Evolutionary conservation across 2,329 filamentous ascomycete species (phyloP), one percentile per base, ranked within the genome.

Genomic region (Magnaporthiopsis rhizophila): DNA sequence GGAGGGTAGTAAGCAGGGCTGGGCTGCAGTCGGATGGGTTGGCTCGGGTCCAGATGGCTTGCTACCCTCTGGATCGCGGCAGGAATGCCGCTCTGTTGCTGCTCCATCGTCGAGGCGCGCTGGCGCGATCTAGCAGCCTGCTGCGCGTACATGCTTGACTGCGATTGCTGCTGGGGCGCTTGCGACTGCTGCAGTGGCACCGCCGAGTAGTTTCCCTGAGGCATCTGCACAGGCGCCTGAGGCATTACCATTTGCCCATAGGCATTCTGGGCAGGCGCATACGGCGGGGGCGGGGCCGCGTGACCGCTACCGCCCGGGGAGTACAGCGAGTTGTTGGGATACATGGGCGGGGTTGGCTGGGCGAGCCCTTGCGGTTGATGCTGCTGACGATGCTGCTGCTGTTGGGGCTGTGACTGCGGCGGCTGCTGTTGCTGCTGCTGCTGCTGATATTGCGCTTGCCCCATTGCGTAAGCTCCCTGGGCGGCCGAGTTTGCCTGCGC

Each of bases 1-100:
- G 95, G 95, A 13, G 95, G 95, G 71, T 98, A 99, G 76, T 99
- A 99, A 1, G 95, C 95, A 6, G 95, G 95, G 70, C 92, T 97
- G 2, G 95, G 95, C 74, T 99, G 95, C 65, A 98, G 78, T 62
- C 95, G 86, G 71, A 99, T 98, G 0, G 95, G 95, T 66, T 93
- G 91, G 70, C 87, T 98, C 1, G 95, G 95, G 72, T 99, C 95
- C 59, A 99, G 84, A 76, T 98, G 94, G 74, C 92, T 97, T 58
- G 95, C 95, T 28, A 99, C 95, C 70, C 95, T 85, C 76, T 99
- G 95, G 65, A 99, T 91, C 3, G 93, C 89, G 18, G 91, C 89
- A 6, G 95, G 95, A 65, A 99, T 97, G 2, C 94, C 94, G 67
- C 90, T 93, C 72, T 93, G 90, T 71, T 96, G 91, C 73, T 95